Evolutionary conservation across 2,329 filamentous ascomycete species (phyloP).

Genomic region (Thielaviopsis ethacetica): DNA sequence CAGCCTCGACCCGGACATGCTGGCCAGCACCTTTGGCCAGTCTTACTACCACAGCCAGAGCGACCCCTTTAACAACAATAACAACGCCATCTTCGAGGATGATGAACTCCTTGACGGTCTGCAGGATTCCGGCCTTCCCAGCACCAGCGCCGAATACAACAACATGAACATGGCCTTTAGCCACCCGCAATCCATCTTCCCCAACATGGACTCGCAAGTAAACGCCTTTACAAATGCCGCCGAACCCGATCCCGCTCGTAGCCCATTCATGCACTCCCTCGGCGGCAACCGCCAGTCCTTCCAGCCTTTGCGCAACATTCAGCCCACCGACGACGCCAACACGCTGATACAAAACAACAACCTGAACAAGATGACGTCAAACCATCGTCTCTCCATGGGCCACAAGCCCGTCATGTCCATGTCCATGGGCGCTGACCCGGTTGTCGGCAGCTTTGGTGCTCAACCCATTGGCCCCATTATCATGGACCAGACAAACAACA

Average conservation of each 20-base stretch:
- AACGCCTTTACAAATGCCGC: constrained; percentile 82
- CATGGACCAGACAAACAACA: constrained; percentile 17
- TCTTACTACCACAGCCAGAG: constrained; percentile 3
- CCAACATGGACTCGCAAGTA: constrained; percentile 46
- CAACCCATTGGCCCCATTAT: constrained; percentile 62
- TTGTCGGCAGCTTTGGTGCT: constrained; percentile 47
- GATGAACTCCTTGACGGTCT: constrained; percentile 75
- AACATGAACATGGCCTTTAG: constrained; percentile 40
- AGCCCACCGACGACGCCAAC: constrained; percentile 26
- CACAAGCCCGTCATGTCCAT: constrained; percentile 17
- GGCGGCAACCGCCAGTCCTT: constrained; percentile 54
- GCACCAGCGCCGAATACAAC: constrained; percentile 41
- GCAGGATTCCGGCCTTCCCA: constrained; percentile 32
- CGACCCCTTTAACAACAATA: constrained; percentile 60
- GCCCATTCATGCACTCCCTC: constrained; percentile 69
- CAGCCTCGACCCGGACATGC: constrained; percentile 5
- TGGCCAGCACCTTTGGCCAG: constrained; percentile 7
- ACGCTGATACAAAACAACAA: constrained; percentile 18
- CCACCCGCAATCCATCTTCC: constrained; percentile 18
- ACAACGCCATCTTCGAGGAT: constrained; percentile 65
- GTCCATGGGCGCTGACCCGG: constrained; percentile 16
- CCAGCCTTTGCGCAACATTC: constrained; percentile 46
- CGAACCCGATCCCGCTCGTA: constrained; percentile 81
- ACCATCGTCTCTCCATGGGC: constrained; percentile 18
- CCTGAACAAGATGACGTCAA: constrained; percentile 1